Evolutionary conservation across 768 basidiomycete species (phyloP), one percentile per base, ranked within the genome.

Genomic region (Suillus occidentalis): DNA sequence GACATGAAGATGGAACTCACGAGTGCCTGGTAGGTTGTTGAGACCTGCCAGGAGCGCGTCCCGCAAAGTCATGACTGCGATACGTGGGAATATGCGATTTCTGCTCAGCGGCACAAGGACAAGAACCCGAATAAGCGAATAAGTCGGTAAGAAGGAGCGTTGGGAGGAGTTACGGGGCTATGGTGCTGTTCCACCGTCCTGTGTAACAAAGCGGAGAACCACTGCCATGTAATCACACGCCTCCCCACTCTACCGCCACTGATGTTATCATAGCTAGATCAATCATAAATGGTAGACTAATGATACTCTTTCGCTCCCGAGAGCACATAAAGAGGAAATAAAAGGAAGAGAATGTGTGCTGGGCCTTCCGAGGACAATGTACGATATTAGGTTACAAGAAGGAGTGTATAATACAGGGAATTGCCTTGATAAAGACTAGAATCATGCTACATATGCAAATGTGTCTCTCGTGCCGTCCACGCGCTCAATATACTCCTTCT

Each of bases 401-500:
- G 12, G 57, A 28, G 16, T 59, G 58, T 42, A 59, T 43, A 25
- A 13, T 59, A 42, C 40, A 42, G 18, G 28, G 25, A 18, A 6
- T 43, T 20, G 25, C 6, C 25, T 20, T 31, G 58, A n/a, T 34
- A 13, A 55, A 55, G 34, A 20, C 58, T 63, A 52, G 22, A 63
- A 61, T 73, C 68, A 80, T 69, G 78, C 77, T 18, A 79, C 77
- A 49, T 78, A 79, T 14, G 76, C 73, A 62, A 78, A 79, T 42
- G 91, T 91, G 78, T 97, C 95, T 73, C 91, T 89, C n/a, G 90
- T 88, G 13, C 90, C 92, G 25, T 95, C 94, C 16, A 94, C 90
- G 37, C 97, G 89, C 73, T 99, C 96, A 70, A 99, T 91, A 76
- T 98, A 99, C 76, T 99, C 97, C 80, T 97, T 97, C 81, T 98